These are phyloP conservation scores for Aspergillus persii DNA, from an alignment of 2,329 filamentous ascomycete species.

Conservation along the genomic window DNA sequence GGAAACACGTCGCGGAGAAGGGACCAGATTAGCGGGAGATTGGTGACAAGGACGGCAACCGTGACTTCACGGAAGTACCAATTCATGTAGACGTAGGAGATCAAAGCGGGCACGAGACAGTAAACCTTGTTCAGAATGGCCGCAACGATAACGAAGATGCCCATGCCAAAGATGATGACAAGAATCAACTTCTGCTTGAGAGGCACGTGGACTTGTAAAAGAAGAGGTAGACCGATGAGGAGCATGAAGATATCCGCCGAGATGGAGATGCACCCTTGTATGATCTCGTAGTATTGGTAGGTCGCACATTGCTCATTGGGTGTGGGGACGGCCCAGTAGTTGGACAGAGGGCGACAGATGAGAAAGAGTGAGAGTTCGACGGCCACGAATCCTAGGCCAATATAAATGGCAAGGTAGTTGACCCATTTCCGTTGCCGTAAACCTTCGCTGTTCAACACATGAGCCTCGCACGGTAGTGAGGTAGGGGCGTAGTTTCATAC, in stretches of 20 bases:
- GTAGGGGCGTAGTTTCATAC: constrained; percentile 20
- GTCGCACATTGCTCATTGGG: constrained; percentile 42
- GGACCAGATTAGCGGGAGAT: constrained; percentile 53
- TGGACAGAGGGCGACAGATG: constrained; percentile 50
- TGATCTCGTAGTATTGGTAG: constrained; percentile 47
- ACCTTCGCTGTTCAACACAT: constrained; percentile 25
- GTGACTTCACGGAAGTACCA: constrained; percentile 50
- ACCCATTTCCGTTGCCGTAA: constrained; percentile 36
- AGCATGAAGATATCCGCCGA: constrained; percentile 46
- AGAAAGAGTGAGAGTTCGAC: constrained; percentile 52
- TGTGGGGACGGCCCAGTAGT: constrained; percentile 54
- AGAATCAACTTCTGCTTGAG: constrained; percentile 45
- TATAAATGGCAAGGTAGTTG: constrained; percentile 42
- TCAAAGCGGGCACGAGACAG: constrained; percentile 41
- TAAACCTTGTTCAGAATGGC: constrained; percentile 52
- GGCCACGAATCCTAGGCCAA: constrained; percentile 46
- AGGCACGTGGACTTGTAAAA: constrained; percentile 41
- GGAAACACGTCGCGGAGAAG: constrained; percentile 51
- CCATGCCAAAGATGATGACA: constrained; percentile 44
- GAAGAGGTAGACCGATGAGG: constrained; percentile 42
- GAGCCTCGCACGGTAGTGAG: not conserved
- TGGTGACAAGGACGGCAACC: constrained; percentile 49
- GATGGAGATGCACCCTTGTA: constrained; percentile 47
- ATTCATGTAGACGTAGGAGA: constrained; percentile 46
- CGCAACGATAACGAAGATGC: constrained; percentile 48